These are phyloP conservation scores for Takashimella koratensis DNA, from an alignment of 1,284 basidiomycete genomes.

Conservation along the genomic window DNA sequence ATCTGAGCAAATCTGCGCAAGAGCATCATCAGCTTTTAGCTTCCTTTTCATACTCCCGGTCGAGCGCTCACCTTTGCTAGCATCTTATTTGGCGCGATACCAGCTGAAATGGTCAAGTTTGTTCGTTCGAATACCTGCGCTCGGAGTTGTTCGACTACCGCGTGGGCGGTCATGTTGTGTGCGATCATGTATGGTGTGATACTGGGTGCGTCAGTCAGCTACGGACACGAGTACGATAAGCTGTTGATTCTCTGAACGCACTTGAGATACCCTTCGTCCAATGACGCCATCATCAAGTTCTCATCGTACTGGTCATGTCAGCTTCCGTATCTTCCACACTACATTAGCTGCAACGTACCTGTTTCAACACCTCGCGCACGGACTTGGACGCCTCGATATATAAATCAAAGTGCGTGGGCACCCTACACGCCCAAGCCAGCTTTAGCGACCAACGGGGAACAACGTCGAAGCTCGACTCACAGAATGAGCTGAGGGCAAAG, in stretches of 20 bases:
- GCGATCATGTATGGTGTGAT: constrained; percentile 63
- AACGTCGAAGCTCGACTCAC: constrained; percentile 22
- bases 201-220: too few species aligned
- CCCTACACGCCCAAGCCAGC: constrained; percentile 17
- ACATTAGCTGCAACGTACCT: constrained; percentile 14
- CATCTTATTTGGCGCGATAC: constrained; percentile 73
- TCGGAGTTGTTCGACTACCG: constrained; percentile 75
- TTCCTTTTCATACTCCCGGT: constrained; percentile 7
- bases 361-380: constrained; percentile 40
- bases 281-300: constrained; percentile 70
- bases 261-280: constrained; percentile 89
- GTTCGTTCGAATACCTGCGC: constrained; percentile 68
- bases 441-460: neutral
- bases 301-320: constrained; percentile 69
- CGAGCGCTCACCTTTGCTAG: constrained; percentile 65
- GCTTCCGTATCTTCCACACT: too few species aligned
- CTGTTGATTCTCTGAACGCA: constrained; percentile 45
- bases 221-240: neutral
- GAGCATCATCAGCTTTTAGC: too few species aligned
- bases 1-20: constrained; percentile 84
- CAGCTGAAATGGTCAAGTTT: constrained; percentile 85
- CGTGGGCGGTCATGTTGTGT: constrained; percentile 62
- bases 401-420: constrained; percentile 61
- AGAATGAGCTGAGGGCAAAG: constrained; percentile 88
- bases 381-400: constrained; percentile 67